A percentile compares a stretch with the other conserved stretches of the same genome.
Conservation (phyloP, 371 early-diverging fungal species). For the Blakeslea trispora region DNA sequence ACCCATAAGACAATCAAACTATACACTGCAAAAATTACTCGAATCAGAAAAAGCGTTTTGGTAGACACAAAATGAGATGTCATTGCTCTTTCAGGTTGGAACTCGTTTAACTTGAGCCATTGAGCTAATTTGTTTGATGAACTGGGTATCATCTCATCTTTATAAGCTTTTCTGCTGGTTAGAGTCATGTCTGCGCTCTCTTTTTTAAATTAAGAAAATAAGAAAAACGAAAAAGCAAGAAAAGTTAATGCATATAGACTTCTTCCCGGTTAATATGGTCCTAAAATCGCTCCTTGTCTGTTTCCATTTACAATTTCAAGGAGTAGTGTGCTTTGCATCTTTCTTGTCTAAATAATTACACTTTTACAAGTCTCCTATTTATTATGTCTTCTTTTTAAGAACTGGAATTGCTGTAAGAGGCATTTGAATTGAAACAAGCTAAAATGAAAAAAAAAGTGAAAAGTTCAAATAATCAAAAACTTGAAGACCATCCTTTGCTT, state of each 20-base stretch:
- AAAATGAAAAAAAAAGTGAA: too few species aligned
- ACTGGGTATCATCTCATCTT: conserved; percentile 23
- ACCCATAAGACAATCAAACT: conserved; percentile 43
- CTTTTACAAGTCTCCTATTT: too few species aligned
- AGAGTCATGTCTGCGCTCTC: too few species aligned
- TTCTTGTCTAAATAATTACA: too few species aligned
- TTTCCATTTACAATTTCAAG: too few species aligned
- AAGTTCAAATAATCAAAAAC: too few species aligned
- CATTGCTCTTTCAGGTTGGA: conserved; percentile 57
- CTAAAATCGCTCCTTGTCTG: too few species aligned
- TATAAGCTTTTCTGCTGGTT: conserved; percentile 2
- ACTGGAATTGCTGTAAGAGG: too few species aligned
- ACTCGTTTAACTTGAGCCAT: conserved; percentile 53
- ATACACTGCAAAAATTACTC: conserved; percentile 40
- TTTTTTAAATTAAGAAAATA: conserved; percentile 11
- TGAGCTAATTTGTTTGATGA: conserved; percentile 33
- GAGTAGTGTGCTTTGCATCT: too few species aligned
- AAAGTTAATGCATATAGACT: neutral
- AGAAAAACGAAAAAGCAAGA: conserved; percentile 1
- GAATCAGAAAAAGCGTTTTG: conserved; percentile 42
- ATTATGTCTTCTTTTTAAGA: too few species aligned
- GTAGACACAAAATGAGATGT: conserved; percentile 56
- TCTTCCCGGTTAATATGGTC: neutral
- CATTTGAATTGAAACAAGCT: too few species aligned
- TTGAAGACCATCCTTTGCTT: too few species aligned